Evolutionary conservation across 148 eudicot genomes (phyloP), one percentile per base, ranked within the genome.

Genomic region (Vaccinium darrowii): DNA sequence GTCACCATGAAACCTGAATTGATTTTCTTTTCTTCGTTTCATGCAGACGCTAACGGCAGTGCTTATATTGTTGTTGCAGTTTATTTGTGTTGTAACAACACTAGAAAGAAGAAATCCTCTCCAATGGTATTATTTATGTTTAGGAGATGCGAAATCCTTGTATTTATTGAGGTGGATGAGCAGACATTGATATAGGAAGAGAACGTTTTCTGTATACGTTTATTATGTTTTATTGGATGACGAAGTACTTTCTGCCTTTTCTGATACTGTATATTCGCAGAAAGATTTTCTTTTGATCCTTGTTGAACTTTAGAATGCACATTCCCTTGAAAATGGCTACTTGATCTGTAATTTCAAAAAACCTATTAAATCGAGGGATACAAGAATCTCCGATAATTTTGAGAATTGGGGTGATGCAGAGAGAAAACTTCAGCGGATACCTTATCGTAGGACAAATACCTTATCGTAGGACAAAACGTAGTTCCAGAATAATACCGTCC

Each of bases 61-160:
- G 39, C 18, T 52, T 10, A 8, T 27, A 71, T 14, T 16, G n/a
- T 82, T 71, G 39, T 71, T 27, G 13, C 30, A 23, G 39, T 53
- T 2, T 51, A 30, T 30, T 82, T 51, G 25, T 71, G 56, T 15
- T 33, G 14, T 82, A 52, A 15, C 76, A 52, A n/a, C 67, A 69
- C 77, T 82, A 69, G 62, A 6, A 56, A 83, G 80, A 56, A 36
- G 54, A 53, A 52, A 73, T 83, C 36, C 85, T 73, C 56, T 73
- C 78, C 63, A 11, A 21, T 82, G 54, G 19, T 25, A 13, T 21
- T 39, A 39, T 74, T 63, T 72, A 52, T 49, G 78, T 36, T 63
- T 30, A 18, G 78, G 79, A 54, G 75, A 12, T 3, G 84, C 52
- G n/a, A 43, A 54, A 52, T 43, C 19, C 58, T 19, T 53, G 69